Base-by-base conservation (phyloP, 768 basidiomycete genomes). In the Podaxis sp. region DNA sequence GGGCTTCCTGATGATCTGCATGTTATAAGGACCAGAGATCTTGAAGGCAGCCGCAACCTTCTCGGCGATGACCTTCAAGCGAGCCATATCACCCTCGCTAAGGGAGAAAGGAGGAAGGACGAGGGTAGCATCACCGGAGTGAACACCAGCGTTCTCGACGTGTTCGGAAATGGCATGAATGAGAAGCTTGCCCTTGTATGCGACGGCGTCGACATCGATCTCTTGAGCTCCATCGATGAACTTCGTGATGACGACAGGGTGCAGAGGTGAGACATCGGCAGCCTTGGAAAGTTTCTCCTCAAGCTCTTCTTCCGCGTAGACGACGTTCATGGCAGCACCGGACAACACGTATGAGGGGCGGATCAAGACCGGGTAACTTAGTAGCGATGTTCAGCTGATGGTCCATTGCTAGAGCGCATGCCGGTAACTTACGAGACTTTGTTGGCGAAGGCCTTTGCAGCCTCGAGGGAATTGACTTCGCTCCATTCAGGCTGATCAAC, bases 321-420 rank as follows among this genome's bases (percentile, higher is more conserved):
- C 93, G 42, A 98, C 95, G 74, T 97, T 99, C 97, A 99, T 99
- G 14, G 97, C 97, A 47, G 97, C 95, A 54, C 97, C 97, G 7
- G 97, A 99, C 25, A 98, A 87, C 47, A 98, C 96, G 74, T 98
- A 98, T 0, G 96, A 98, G 3, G 97, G 97, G 44, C 97, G 93
- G 68, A 99, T 94, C 55, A 99, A 89, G 63, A 98, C 95, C 4
- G 97, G 97, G 73, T 98, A 98, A 55, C 92, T 91, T 59, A 11
- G 40, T 48, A 67, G n/a, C 64, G 55, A 61, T 37, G 64, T 46
- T 54, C 14, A 44, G 36, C 25, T 2, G 38, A 51, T 44, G 18
- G 7, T 44, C 16, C 1, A 59, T 11, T 5, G 18, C 23, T 63
- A 38, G 35, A 37, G 18, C 18, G 18, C 3, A 36, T 46, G 10